Conservation (phyloP, 176 grass and related monocot species). For the Lolium rigidum region DNA sequence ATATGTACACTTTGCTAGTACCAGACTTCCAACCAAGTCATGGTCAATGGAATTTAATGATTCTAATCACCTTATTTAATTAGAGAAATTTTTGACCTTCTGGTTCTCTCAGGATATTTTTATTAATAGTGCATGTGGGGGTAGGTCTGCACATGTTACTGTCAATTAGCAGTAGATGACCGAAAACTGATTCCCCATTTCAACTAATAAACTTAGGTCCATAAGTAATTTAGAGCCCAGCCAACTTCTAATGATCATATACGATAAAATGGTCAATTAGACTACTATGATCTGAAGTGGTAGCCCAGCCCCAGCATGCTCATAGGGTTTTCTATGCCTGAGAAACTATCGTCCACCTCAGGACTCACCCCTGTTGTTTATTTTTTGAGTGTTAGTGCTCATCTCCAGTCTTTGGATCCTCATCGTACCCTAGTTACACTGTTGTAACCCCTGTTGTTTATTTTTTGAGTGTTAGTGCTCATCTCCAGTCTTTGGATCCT, state of each 20-base stretch:
- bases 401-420: neutral
- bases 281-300: neutral
- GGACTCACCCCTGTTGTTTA: neutral
- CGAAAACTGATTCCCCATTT: neutral
- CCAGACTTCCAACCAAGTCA: neutral
- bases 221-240: neutral
- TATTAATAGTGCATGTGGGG: slow-evolving; percentile 17
- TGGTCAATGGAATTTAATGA: neutral
- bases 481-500: neutral
- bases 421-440: neutral
- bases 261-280: slow-evolving; percentile 3
- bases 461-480: neutral
- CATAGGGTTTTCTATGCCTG: neutral
- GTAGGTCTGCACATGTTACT: slow-evolving; percentile 22
- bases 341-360: neutral
- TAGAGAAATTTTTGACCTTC: neutral
- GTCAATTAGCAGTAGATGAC: neutral
- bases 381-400: neutral
- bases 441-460: neutral
- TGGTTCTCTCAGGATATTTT: neutral
- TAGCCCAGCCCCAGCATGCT: neutral
- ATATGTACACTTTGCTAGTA: neutral
- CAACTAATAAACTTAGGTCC: slow-evolving; percentile 25
- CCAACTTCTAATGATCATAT: slow-evolving; percentile 18
- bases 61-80: slow-evolving; percentile 1